phyloP scores from a whole-genome alignment of 192 early-diverging fungal genomes.

The Coemansia sp. region DNA sequence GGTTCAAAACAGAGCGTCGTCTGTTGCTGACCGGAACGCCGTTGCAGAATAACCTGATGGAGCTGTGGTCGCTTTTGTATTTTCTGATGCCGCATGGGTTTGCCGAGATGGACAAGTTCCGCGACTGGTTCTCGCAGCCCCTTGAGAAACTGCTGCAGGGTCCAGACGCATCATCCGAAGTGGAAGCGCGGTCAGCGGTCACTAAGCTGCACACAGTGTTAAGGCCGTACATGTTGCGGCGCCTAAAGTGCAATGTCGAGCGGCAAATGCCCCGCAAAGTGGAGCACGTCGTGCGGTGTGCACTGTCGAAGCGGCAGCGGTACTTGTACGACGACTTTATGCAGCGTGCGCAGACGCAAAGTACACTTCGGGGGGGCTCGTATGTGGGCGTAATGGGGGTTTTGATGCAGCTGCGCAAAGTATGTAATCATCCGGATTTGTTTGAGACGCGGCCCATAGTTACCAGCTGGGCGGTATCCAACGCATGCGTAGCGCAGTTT shows the following conservation, averaged over 20 bases:
- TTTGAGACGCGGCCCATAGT: slow-evolving; percentile 62
- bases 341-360: slow-evolving; percentile 74
- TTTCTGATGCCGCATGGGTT: slow-evolving; percentile 97
- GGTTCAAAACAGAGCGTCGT: slow-evolving; percentile 81
- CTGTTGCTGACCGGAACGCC: slow-evolving; percentile 94
- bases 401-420: slow-evolving; percentile 90
- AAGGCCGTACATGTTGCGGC: slow-evolving; percentile 76
- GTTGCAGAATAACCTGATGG: slow-evolving; percentile 95
- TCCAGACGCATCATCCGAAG: slow-evolving; percentile 9
- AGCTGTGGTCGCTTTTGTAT: slow-evolving; percentile 98
- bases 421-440: slow-evolving; percentile 92
- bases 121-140: slow-evolving; percentile 78
- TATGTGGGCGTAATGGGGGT: slow-evolving; percentile 68
- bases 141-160: neutral
- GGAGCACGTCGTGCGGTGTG: slow-evolving; percentile 86
- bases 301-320: slow-evolving; percentile 87
- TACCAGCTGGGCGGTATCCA: slow-evolving; percentile 66
- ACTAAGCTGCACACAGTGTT: slow-evolving; percentile 68
- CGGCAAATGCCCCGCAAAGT: slow-evolving; percentile 95
- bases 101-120: slow-evolving; percentile 88
- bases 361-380: slow-evolving; percentile 87
- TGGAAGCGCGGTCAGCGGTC: slow-evolving; percentile 57
- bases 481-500: slow-evolving; percentile 50
- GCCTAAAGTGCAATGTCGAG: slow-evolving; percentile 94
- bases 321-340: slow-evolving; percentile 93